Evolutionary conservation across 208 protist species (phyloP).

Genomic region (Leishmania mexicana): DNA sequence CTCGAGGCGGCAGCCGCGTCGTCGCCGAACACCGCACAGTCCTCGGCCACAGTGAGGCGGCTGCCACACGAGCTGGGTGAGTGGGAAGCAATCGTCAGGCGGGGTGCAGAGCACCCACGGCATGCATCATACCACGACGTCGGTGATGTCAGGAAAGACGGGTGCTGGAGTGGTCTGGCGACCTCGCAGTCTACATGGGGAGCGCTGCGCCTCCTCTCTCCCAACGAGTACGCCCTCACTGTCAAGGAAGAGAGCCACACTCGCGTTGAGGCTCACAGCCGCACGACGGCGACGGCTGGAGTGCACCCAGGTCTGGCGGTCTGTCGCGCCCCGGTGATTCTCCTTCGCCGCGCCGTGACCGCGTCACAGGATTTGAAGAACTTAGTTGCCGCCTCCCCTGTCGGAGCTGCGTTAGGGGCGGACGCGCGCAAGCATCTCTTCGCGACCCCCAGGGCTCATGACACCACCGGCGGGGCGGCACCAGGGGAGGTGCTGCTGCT

Average conservation of each 20-base stretch:
- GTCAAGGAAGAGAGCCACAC: neutral
- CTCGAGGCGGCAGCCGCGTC: neutral
- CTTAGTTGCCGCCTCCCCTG: slow-evolving; percentile 52
- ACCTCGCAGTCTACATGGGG: neutral
- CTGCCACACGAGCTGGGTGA: slow-evolving; percentile 7
- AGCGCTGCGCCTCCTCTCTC: slow-evolving; percentile 4
- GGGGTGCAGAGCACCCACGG: neutral
- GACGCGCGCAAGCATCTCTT: slow-evolving; percentile 75
- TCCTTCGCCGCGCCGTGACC: slow-evolving; percentile 46
- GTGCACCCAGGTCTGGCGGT: neutral
- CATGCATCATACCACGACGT: neutral
- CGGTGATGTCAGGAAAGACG: neutral
- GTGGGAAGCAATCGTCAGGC: slow-evolving; percentile 7
- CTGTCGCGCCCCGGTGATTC: slow-evolving; percentile 41
- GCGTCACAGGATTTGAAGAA: slow-evolving; percentile 68
- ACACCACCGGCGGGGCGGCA: neutral
- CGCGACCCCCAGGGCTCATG: slow-evolving; percentile 6
- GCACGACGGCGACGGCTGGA: neutral
- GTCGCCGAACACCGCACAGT: slow-evolving; percentile 3
- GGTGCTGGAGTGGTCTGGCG: neutral
- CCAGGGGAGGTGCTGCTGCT: slow-evolving; percentile 26
- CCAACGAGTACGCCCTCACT: neutral
- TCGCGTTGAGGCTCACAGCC: neutral
- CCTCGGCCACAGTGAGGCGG: slow-evolving; percentile 6
- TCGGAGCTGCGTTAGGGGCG: slow-evolving; percentile 48